Conservation (phyloP, 805 yeast species). For the Yamadazyma olivae region DNA sequence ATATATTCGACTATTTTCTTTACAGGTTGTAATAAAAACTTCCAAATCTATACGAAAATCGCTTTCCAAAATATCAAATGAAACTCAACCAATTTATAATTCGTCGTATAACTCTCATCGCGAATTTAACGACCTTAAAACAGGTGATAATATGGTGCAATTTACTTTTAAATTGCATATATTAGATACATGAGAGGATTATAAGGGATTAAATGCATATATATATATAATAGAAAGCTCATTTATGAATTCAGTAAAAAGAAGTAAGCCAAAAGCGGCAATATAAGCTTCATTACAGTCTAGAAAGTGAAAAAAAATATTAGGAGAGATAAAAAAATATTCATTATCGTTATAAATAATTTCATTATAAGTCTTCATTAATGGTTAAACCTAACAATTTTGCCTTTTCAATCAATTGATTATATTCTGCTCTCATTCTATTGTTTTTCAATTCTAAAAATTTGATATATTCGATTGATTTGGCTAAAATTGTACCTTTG, state of each 20-base stretch:
- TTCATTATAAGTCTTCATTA: conserved; percentile 1
- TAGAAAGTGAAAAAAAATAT: too few species aligned
- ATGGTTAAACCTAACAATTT: conserved; percentile 26
- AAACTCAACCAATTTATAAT: conserved; percentile 1
- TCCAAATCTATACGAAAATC: not conserved
- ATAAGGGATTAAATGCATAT: too few species aligned
- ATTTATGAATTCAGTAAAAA: too few species aligned
- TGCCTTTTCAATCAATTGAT: conserved; percentile 40
- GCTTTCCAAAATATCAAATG: not conserved
- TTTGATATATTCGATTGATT: conserved; percentile 76
- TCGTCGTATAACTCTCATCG: conserved; percentile 1
- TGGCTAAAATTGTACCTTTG: conserved; percentile 73
- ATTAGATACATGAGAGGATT: too few species aligned
- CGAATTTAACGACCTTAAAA: not conserved
- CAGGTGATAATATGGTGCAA: too few species aligned
- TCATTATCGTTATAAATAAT: conserved; percentile 1
- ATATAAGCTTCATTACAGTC: too few species aligned
- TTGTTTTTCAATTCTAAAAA: conserved; percentile 64
- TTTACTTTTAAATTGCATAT: too few species aligned
- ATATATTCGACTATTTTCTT: too few species aligned
- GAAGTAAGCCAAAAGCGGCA: too few species aligned
- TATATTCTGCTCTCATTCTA: conserved; percentile 49
- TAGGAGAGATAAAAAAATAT: not conserved
- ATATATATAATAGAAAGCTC: too few species aligned
- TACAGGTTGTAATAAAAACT: not conserved